Evolutionary conservation across 192 early-diverging fungal genomes (phyloP), one percentile per base, ranked within the genome.

Genomic region (Gaertneriomyces sp.): DNA sequence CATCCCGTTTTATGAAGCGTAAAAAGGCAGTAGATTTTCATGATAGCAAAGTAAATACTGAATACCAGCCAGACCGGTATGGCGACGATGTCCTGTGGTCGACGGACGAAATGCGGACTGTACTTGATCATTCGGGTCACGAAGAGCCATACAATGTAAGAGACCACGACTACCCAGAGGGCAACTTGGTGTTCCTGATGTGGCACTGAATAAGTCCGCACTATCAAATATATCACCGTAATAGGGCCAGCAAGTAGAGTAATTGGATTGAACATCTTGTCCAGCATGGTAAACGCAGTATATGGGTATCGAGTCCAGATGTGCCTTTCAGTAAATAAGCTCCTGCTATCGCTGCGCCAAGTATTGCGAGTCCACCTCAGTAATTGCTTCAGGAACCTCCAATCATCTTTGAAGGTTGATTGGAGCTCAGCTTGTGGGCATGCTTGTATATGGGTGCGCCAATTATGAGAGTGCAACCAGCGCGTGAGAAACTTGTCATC

Each of bases 401-500:
- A 89, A 55, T 89, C 87, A 73, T 88, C 82, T 71, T 89, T 89
- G 74, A 89, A 89, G 0, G 88, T 89, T 4, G 88, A 89, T 10
- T 61, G 64, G 6, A 89, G 70, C 42, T 89, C 88, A 54, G 84
- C 88, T 65, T 89, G 80, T 33, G 74, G 74, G 45, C 87, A 87
- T 45, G 83, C 74, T 54, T 89, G 88, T 5, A 87, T 82, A 69
- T 82, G 84, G 6, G 88, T 88, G 51, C 79, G 79, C 88, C 88
- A 89, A 17, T 77, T 76, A 63, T 88, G 83, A 4, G 76, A 87
- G 14, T 86, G 81, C 76, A 88, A 79, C 88, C 88, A 89, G 0
- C 88, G 80, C 3, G 88, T 89, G 66, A 89, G 68, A 61, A 88
- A 89, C 60, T 89, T 89, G 70, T 89, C 88, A 65, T 89, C 88